phyloP scores from a whole-genome alignment of 2,329 filamentous ascomycete genomes.

The Graphium sp. region DNA sequence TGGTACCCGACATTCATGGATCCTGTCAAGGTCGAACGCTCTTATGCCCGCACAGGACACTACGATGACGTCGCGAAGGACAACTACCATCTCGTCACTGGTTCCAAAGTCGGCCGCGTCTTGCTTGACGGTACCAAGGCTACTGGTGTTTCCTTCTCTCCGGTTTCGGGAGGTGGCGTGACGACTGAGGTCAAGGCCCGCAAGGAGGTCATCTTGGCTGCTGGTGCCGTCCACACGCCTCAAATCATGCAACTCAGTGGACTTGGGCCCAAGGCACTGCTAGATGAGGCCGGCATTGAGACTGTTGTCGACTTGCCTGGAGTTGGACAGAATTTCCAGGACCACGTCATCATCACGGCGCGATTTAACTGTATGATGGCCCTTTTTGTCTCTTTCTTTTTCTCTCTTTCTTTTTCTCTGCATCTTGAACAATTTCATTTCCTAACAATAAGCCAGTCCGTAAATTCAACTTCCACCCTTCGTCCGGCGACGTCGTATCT shows the following conservation, averaged over 20 bases:
- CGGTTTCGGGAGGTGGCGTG: slow-evolving; percentile 1
- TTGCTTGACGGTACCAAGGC: slow-evolving; percentile 10
- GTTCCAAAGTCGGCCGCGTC: slow-evolving; percentile 9
- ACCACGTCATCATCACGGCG: slow-evolving; percentile 17
- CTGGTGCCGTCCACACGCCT: slow-evolving; percentile 31
- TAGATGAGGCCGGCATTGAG: slow-evolving; percentile 23
- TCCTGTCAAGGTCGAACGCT: slow-evolving; percentile 15
- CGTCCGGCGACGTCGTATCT: slow-evolving; percentile 3
- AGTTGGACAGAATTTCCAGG: slow-evolving; percentile 41
- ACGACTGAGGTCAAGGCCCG: slow-evolving; percentile 11
- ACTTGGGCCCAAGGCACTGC: slow-evolving; percentile 22
- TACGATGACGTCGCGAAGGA: slow-evolving; percentile 7
- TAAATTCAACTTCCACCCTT: slow-evolving; percentile 9
- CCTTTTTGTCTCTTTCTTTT: too few relatives aligned
- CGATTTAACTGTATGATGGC: slow-evolving; percentile 2
- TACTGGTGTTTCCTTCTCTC: slow-evolving; percentile 11
- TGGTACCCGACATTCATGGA: slow-evolving; percentile 25
- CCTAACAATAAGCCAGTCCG: slow-evolving; percentile 3
- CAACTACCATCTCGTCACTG: slow-evolving; percentile 11
- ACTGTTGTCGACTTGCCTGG: slow-evolving; percentile 31
- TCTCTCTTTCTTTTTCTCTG: too few relatives aligned
- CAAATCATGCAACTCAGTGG: slow-evolving; percentile 34
- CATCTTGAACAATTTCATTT: too few relatives aligned
- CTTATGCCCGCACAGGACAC: slow-evolving; percentile 20
- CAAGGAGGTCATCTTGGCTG: slow-evolving; percentile 31